Conservation (phyloP, 495 filamentous ascomycete genomes). For the Aspergillus asperescens region DNA sequence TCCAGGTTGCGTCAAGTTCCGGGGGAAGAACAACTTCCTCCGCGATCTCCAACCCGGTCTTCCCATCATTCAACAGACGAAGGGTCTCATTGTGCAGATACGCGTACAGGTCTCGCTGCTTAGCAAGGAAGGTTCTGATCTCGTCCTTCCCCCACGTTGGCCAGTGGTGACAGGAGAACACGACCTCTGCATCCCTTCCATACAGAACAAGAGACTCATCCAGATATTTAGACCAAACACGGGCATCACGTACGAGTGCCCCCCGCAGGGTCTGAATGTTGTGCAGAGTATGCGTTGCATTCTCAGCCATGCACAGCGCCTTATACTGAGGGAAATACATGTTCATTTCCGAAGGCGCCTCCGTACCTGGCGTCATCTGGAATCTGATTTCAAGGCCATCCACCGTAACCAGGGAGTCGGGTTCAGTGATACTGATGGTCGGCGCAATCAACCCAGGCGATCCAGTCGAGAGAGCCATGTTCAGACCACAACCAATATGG, state of each 20-base stretch:
- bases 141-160: slow-evolving; percentile 24
- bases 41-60: slow-evolving; percentile 31
- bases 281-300: slow-evolving; percentile 22
- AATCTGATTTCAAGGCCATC: slow-evolving; percentile 24
- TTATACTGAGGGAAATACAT: slow-evolving; percentile 21
- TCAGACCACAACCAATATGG: slow-evolving; percentile 22
- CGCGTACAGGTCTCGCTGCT: slow-evolving; percentile 33
- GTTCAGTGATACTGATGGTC: slow-evolving; percentile 15
- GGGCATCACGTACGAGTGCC: slow-evolving; percentile 20
- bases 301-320: slow-evolving; percentile 23
- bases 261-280: slow-evolving; percentile 26
- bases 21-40: slow-evolving; percentile 27
- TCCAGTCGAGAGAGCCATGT: slow-evolving; percentile 15
- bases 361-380: slow-evolving; percentile 24
- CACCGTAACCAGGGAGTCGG: slow-evolving; percentile 11
- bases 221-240: slow-evolving; percentile 21
- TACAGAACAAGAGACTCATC: slow-evolving; percentile 21
- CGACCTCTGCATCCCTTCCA: slow-evolving; percentile 13
- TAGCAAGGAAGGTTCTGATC: slow-evolving; percentile 15
- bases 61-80: slow-evolving; percentile 26
- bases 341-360: slow-evolving; percentile 25
- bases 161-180: slow-evolving; percentile 27
- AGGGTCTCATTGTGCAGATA: slow-evolving; percentile 35
- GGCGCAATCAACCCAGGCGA: slow-evolving; percentile 17
- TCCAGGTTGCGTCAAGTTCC: slow-evolving; percentile 19